Evolutionary conservation across 345 rosid genomes (phyloP).

Genomic region (Hibiscus tridactylites): DNA sequence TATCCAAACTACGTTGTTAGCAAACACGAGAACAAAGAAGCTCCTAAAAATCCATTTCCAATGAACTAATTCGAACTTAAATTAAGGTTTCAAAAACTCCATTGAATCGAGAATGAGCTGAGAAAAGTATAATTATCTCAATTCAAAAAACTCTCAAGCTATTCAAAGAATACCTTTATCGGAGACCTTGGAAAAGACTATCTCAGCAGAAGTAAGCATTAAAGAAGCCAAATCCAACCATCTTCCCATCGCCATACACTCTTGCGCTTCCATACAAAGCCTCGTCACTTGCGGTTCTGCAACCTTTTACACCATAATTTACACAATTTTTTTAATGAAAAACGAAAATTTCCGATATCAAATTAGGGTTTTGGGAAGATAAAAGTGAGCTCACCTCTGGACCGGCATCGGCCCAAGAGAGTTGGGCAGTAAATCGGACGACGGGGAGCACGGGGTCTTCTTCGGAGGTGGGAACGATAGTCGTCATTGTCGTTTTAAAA

Average conservation of each 20-base stretch:
- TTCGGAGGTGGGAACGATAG: slow-evolving; percentile 88
- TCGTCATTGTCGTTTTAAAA: slow-evolving; percentile 41
- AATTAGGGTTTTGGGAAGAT: neutral
- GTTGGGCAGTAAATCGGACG: slow-evolving; percentile 83
- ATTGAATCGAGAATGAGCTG: neutral
- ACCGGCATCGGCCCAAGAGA: slow-evolving; percentile 97
- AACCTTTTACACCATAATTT: slow-evolving; percentile 25
- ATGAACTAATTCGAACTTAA: neutral
- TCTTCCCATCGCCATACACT: slow-evolving; percentile 44
- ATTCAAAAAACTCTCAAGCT: neutral
- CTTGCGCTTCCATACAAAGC: slow-evolving; percentile 77
- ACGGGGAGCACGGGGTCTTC: slow-evolving; percentile 84
- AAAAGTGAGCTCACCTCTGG: slow-evolving; percentile 50
- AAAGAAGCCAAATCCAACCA: slow-evolving; percentile 77
- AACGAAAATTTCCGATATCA: neutral
- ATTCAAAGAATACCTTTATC: slow-evolving; percentile 60
- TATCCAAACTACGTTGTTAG: neutral
- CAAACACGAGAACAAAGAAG: neutral
- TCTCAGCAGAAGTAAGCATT: slow-evolving; percentile 83
- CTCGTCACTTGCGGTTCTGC: slow-evolving; percentile 69
- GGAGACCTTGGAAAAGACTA: slow-evolving; percentile 75
- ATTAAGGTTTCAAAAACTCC: neutral
- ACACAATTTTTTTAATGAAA: neutral
- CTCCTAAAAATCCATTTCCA: no score
- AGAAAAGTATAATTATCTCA: neutral